These are phyloP conservation scores for Wickerhamiella vanderwaltii DNA, from an alignment of 805 yeast species.

Conservation along the genomic window DNA sequence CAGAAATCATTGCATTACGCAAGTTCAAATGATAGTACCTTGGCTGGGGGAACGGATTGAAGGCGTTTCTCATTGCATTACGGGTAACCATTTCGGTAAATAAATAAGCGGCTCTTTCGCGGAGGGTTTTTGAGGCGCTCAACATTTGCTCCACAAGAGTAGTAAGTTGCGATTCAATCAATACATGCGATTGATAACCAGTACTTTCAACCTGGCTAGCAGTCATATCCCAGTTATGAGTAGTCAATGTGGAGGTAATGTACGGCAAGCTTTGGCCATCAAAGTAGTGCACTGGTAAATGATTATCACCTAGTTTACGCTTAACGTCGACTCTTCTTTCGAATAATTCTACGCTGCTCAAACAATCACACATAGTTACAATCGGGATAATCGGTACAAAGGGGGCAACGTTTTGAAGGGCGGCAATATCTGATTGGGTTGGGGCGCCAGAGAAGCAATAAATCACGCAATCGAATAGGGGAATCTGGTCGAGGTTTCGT, in stretches of 20 bases:
- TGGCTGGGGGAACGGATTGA: not conserved
- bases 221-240: slow-evolving; percentile 16
- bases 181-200: slow-evolving; percentile 14
- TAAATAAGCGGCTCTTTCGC: not conserved
- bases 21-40: slow-evolving; percentile 3
- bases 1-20: not conserved
- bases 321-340: slow-evolving; percentile 5
- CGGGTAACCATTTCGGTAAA: slow-evolving; percentile 1
- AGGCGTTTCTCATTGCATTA: not conserved
- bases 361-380: slow-evolving; percentile 9
- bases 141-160: slow-evolving; percentile 6
- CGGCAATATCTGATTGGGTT: slow-evolving; percentile 8
- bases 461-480: slow-evolving; percentile 14
- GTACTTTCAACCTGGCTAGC: slow-evolving; percentile 16
- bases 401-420: slow-evolving; percentile 7
- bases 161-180: slow-evolving; percentile 13
- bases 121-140: not conserved
- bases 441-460: slow-evolving; percentile 9
- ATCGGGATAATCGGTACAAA: slow-evolving; percentile 13
- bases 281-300: slow-evolving; percentile 6
- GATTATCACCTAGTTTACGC: slow-evolving; percentile 4
- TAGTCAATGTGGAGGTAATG: not conserved
- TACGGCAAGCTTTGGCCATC: slow-evolving; percentile 8
- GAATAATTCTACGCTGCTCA: slow-evolving; percentile 10
- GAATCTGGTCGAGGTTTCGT: slow-evolving; percentile 11